Evolutionary conservation across 441 rosid species (phyloP), one percentile per base, ranked within the genome.

Genomic region (Euphorbia corollata): DNA sequence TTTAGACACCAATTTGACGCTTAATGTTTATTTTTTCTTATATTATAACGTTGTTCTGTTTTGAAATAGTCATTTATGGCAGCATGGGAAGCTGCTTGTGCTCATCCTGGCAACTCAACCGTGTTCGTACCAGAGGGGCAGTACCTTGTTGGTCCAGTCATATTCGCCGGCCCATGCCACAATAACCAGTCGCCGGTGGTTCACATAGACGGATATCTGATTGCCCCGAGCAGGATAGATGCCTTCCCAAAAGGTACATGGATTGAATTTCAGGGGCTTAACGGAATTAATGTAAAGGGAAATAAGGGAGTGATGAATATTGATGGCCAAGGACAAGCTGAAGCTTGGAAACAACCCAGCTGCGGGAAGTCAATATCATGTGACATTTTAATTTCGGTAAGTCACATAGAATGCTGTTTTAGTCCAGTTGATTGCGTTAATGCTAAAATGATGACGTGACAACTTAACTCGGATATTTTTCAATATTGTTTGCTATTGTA

Each of bases 11-110:
- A 5, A 36, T 36, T 36, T 0, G 9, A 5, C 3, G 0, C 41
- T 36, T 6, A 36, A 36, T 36, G 41, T 36, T 36, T 5, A 6
- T 36, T 36, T n/a, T 36, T 36, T 36, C 41, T 36, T 36, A 36
- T 36, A 7, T 36, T 45, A 63, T 13, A 45, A 45, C 6, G 11
- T 4, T 50, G 6, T 51, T n/a, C 22, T 15, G 16, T 20, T 30
- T 53, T 27, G 38, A 15, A 5, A 36, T 55, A 86, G 90, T 83
- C 86, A 56, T 82, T 86, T 64, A 23, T 59, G 54, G 71, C 67
- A 20, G 69, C 86, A 32, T 87, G 92, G 89, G 63, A 74, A 19
- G 85, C 83, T 0, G 88, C 88, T 39, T 85, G 92, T 71, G 54
- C 39, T 30, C 68, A 76, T 32, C 50, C 18, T 2, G 78, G 70